phyloP scores from a whole-genome alignment of 306 rosid genomes.

The Crataegus laevigata region DNA sequence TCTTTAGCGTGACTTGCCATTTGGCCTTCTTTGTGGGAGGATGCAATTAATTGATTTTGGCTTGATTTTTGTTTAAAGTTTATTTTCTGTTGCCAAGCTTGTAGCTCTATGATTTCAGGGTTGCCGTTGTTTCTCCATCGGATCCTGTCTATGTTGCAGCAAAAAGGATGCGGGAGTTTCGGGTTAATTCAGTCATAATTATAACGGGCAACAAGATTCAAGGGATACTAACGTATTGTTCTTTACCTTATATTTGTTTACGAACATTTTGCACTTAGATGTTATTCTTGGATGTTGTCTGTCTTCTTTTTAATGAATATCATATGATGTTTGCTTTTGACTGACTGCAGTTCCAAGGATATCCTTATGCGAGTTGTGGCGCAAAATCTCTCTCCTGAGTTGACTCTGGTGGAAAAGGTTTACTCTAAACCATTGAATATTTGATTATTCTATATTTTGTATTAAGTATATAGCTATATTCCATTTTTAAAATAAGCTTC shows the following conservation, averaged over 20 bases:
- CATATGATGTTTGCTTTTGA: slow-evolving; percentile 13
- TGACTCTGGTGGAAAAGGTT: slow-evolving; percentile 87
- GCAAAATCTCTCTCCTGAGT: slow-evolving; percentile 78
- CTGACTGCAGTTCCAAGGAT: slow-evolving; percentile 75
- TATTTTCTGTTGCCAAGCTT: slow-evolving; percentile 34
- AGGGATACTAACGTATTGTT: slow-evolving; percentile 81
- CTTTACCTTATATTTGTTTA: slow-evolving; percentile 2
- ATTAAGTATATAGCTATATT: neutral
- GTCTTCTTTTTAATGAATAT: neutral
- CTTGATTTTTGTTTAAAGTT: neutral
- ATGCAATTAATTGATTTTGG: neutral
- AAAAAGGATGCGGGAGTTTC: slow-evolving; percentile 74
- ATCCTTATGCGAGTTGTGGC: slow-evolving; percentile 93
- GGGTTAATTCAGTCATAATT: slow-evolving; percentile 67
- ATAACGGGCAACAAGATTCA: slow-evolving; percentile 75
- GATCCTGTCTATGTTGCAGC: slow-evolving; percentile 91
- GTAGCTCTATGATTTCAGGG: slow-evolving; percentile 67
- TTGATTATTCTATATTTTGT: neutral
- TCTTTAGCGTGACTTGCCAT: slow-evolving; percentile 7
- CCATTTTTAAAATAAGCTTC: neutral
- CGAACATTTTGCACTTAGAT: neutral
- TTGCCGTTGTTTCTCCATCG: slow-evolving; percentile 65
- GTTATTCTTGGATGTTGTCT: neutral
- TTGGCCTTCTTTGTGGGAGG: neutral
- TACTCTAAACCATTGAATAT: neutral